phyloP scores from a whole-genome alignment of 495 filamentous ascomycete species.

The Penicillium flavigenum region DNA sequence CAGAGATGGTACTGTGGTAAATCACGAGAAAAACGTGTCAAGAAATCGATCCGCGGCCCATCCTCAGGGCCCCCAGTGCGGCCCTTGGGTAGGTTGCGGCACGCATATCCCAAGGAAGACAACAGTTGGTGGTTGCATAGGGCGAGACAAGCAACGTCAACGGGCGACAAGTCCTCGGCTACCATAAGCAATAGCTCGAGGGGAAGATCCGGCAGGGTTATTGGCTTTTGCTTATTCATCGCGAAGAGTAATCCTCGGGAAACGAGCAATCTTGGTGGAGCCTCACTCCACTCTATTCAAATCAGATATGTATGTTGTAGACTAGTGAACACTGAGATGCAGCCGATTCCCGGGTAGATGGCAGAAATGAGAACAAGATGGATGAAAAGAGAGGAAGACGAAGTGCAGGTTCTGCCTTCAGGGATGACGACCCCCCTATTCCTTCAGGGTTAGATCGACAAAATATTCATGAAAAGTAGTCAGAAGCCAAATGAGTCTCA shows the following conservation, averaged over 20 bases:
- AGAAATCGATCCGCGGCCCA: background rate
- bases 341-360: no score
- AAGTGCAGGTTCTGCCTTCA: background rate
- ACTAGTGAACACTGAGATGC: no score
- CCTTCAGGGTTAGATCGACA: background rate
- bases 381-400: background rate
- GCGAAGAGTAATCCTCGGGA: no score
- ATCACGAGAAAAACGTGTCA: slow-evolving; percentile 2
- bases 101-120: background rate
- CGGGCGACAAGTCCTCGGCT: background rate
- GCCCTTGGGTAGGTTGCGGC: background rate
- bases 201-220: background rate
- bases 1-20: slow-evolving; percentile 6
- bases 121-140: slow-evolving; percentile 1
- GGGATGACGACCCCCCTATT: no score
- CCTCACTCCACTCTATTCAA: no score
- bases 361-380: background rate
- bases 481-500: background rate
- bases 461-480: background rate
- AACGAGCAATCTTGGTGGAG: no score
- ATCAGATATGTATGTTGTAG: no score
- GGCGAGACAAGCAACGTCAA: slow-evolving; percentile 1
- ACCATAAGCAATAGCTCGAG: slow-evolving; percentile 4
- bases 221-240: no score
- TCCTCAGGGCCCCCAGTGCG: background rate